phyloP scores from a whole-genome alignment of 768 basidiomycete genomes.

The Boletus coccyginus region DNA sequence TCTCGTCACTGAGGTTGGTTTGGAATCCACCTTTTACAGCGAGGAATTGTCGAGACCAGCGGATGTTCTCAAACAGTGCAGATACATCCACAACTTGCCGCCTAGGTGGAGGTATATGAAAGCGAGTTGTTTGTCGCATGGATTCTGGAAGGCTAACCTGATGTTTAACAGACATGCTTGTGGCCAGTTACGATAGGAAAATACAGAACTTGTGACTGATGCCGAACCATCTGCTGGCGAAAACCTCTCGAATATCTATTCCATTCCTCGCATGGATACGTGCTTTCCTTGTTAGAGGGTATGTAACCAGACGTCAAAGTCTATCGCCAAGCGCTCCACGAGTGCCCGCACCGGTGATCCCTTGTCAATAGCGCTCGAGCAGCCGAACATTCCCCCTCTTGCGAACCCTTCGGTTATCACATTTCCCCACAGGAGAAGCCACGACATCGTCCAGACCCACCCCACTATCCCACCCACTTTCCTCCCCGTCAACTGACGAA shows the following conservation, averaged over 20 bases:
- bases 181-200: slow-evolving; percentile 31
- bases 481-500: not conserved
- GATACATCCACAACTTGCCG: slow-evolving; percentile 29
- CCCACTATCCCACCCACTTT: not conserved
- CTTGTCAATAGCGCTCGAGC: not conserved
- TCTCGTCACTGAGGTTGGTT: not conserved
- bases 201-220: not conserved
- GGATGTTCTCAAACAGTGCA: slow-evolving; percentile 43
- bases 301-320: not conserved
- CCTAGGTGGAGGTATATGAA: slow-evolving; percentile 32
- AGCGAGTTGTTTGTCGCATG: not conserved
- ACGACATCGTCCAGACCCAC: not conserved
- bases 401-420: not conserved
- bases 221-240: slow-evolving; percentile 20
- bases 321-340: not conserved
- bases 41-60: slow-evolving; percentile 11
- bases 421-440: not conserved
- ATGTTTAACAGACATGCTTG: slow-evolving; percentile 35
- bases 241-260: slow-evolving; percentile 39
- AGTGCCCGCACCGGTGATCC: not conserved
- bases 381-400: not conserved
- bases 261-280: slow-evolving; percentile 67
- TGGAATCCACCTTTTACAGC: not conserved
- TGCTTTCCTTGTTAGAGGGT: slow-evolving; percentile 36
- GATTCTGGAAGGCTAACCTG: not conserved